Conservation (phyloP, 805 yeast species). For the Teunomyces tritomae region DNA sequence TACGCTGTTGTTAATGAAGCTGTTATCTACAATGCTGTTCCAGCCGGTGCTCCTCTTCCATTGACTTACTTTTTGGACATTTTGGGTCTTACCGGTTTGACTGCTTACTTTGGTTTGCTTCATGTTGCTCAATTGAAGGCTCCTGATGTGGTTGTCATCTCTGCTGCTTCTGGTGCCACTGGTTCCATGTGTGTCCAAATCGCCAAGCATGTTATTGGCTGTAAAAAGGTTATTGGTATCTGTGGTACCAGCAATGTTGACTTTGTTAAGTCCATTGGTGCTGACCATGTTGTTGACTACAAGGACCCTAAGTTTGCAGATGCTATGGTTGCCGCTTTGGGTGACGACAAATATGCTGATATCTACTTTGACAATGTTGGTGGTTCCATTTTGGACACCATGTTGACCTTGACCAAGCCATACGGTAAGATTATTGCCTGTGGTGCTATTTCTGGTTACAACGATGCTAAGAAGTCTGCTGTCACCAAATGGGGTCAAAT, state of each 20-base stretch:
- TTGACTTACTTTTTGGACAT: constrained; percentile 10
- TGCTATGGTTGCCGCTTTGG: constrained; percentile 31
- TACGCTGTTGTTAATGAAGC: constrained; percentile 35
- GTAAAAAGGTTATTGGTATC: constrained; percentile 56
- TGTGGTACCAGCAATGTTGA: constrained; percentile 56
- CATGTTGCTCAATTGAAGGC: constrained; percentile 32
- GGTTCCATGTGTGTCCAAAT: constrained; percentile 61
- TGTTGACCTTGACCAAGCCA: constrained; percentile 35
- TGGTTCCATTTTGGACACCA: constrained; percentile 52
- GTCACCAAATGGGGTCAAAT: constrained; percentile 38
- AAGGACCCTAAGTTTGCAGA: constrained; percentile 32
- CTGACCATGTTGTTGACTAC: constrained; percentile 55
- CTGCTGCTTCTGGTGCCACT: constrained; percentile 73
- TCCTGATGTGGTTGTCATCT: constrained; percentile 32
- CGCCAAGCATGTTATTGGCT: constrained; percentile 51
- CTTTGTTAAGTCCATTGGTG: constrained; percentile 54
- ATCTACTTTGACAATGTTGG: constrained; percentile 64
- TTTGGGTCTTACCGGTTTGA: constrained; percentile 56
- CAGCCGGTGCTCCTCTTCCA: constrained; percentile 18
- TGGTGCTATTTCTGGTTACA: constrained; percentile 62
- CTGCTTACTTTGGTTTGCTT: constrained; percentile 57
- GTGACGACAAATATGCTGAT: constrained; percentile 47
- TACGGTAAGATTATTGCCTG: constrained; percentile 52
- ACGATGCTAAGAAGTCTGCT: constrained; percentile 14
- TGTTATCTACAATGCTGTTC: constrained; percentile 25